phyloP scores from a whole-genome alignment of 495 filamentous ascomycete genomes.

The Lasiosphaeriaceae sp. region DNA sequence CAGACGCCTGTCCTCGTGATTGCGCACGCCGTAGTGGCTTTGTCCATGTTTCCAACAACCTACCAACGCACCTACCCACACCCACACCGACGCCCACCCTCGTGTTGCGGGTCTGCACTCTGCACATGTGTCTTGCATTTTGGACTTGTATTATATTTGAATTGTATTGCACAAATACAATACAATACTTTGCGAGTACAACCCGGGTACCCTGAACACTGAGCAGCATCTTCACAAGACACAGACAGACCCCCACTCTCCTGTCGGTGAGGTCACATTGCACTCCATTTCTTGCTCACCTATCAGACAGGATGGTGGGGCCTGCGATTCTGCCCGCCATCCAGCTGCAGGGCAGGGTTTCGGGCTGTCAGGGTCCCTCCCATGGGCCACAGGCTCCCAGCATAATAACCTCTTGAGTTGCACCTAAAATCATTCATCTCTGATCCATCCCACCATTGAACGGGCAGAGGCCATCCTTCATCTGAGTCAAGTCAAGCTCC shows the following conservation, averaged over 20 bases:
- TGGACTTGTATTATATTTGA: background rate
- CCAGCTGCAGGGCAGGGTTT: background rate
- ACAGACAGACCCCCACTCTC: background rate
- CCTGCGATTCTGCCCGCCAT: background rate
- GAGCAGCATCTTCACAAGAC: background rate
- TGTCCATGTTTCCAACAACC: too few relatives aligned
- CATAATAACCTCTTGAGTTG: background rate
- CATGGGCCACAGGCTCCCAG: background rate
- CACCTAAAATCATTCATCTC: background rate
- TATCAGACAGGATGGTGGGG: background rate
- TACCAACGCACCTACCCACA: background rate
- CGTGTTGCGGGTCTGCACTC: background rate
- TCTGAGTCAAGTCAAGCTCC: background rate
- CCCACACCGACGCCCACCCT: background rate
- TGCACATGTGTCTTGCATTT: background rate
- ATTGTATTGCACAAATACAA: too few relatives aligned
- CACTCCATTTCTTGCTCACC: background rate
- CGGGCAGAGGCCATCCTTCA: background rate
- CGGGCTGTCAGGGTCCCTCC: background rate
- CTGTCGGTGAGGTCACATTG: background rate
- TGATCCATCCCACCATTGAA: too few relatives aligned
- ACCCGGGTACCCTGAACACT: background rate
- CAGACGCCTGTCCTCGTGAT: background rate
- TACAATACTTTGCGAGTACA: background rate
- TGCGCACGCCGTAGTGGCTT: background rate